Base-by-base conservation (phyloP, 176 grass and related monocot genomes). In the Luzula sylvatica region DNA sequence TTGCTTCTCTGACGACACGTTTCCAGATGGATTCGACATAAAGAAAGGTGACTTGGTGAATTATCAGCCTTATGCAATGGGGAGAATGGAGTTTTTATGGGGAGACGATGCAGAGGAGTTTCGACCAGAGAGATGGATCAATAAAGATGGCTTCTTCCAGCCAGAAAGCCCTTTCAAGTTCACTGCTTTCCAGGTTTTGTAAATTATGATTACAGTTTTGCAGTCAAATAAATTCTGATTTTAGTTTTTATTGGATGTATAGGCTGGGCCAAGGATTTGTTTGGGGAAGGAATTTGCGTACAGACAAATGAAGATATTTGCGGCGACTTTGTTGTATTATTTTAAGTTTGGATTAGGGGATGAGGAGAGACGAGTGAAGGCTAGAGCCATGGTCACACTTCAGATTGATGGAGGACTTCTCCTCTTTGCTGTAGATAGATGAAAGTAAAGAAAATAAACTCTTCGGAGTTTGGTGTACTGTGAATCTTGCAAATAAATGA, bases 221-320 rank as follows among this genome's bases (percentile, higher is more conserved):
- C n/a, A n/a, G 9, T 35, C 5, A 35, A 35, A 5, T 5, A 41
- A 41, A 6, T 61, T 13, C 22, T 16, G 3, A 20, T 22, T 35
- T 26, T 2, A 7, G 17, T 53, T 3, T 66, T 47, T 46, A 26
- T 55, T 35, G 15, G 0, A 38, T 79, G 22, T 46, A 27, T 57
- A 86, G 81, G 87, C 81, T 0, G 73, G 87, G 0, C 81, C 81
- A 3, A 41, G 73, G 20, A 82, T 75, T 14, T 86, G 82, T 65
- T 49, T 94, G 50, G 77, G 87, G 18, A 94, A 94, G 21, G 87
- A 86, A n/a, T 82, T 94, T 66, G 87, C 74, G 41, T 86, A 82
- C 49, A 71, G 46, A 42, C 81, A 86, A 55, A 78, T 86, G 82
- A 86, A 82, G 71, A 86, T 86, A 24, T 25, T 94, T 12, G 58